Evolutionary conservation across 345 rosid genomes (phyloP), one percentile per base, ranked within the genome.

Genomic region (Raphanus raphanistrum): DNA sequence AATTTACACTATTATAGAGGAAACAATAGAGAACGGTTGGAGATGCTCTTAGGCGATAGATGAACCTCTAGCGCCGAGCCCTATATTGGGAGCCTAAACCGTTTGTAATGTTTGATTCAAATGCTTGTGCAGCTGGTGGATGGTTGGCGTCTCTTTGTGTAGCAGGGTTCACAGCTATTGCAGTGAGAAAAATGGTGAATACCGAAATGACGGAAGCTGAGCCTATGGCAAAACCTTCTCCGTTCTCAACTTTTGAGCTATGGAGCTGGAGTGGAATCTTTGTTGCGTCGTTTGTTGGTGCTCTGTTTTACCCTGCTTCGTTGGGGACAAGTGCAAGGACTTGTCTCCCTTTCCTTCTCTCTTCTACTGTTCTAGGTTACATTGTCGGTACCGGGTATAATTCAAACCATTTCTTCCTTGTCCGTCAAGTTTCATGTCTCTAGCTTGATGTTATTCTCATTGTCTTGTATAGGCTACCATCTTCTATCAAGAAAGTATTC

Each of bases 91-190:
- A 21, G 21, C 21, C 21, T 21, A 21, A 21, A 21, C 21, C 21
- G 21, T 21, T 21, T 21, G 1, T 21, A 21, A 1, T 21, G 21
- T 63, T 76, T 2, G 27, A 48, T 21, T 45, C 31, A 55, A 45
- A 59, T 72, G 69, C 8, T 41, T 70, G 73, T 82, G 76, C 86
- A 94, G 98, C 85, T 21, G 95, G 88, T 73, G 98, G 97, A 31
- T 94, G 98, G 98, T 75, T 94, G 76, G 97, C 98, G 64, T 89
- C 98, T 28, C 93, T 92, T 66, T 89, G 90, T 76, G 97, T 90
- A 21, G 98, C 97, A 1, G 97, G 97, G 6, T 94, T 79, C 69
- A 86, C 93, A 28, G 98, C 98, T 5, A 90, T 94, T 66, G 76
- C 95, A 4, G 87, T 92, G 71, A 92, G 98, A 63, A 94, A 90